Conservation (phyloP, 352 stramenopile genomes). For the Blastocystis sp. region DNA sequence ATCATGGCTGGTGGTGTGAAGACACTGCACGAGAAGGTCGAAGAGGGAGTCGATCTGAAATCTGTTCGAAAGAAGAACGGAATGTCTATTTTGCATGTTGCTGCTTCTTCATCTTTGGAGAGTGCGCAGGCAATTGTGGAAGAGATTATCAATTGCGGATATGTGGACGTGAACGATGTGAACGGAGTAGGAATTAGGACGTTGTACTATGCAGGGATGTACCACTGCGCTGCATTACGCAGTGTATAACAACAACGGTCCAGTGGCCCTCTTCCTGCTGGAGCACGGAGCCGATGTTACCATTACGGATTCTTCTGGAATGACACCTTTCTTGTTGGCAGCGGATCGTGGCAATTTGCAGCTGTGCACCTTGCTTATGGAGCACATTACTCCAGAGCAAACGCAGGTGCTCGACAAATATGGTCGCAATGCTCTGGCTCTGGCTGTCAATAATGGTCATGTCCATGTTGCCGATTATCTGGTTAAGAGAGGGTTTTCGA, state of each 20-base stretch:
- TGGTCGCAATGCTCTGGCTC: conserved; percentile 2
- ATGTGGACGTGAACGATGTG: conserved; percentile 15
- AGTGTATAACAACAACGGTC: conserved; percentile 22
- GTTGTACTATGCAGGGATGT: neutral
- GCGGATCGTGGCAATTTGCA: conserved; percentile 14
- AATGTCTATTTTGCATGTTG: conserved; percentile 15
- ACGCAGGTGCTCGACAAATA: neutral
- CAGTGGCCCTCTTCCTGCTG: neutral
- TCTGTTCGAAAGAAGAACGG: neutral
- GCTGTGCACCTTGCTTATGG: neutral
- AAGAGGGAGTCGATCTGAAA: neutral
- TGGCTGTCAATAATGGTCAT: neutral
- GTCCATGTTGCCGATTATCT: neutral
- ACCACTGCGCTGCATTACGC: conserved; percentile 15
- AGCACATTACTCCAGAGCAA: neutral
- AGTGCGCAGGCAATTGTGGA: neutral
- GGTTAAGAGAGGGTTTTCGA: neutral
- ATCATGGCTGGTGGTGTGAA: neutral
- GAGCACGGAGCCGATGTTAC: neutral
- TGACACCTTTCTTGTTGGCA: conserved; percentile 19
- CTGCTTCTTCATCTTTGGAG: neutral
- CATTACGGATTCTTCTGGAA: neutral
- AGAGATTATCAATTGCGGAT: neutral
- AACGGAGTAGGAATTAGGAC: neutral
- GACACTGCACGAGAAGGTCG: neutral